phyloP scores from a whole-genome alignment of 768 basidiomycete species.

The Boletus rex-veris region DNA sequence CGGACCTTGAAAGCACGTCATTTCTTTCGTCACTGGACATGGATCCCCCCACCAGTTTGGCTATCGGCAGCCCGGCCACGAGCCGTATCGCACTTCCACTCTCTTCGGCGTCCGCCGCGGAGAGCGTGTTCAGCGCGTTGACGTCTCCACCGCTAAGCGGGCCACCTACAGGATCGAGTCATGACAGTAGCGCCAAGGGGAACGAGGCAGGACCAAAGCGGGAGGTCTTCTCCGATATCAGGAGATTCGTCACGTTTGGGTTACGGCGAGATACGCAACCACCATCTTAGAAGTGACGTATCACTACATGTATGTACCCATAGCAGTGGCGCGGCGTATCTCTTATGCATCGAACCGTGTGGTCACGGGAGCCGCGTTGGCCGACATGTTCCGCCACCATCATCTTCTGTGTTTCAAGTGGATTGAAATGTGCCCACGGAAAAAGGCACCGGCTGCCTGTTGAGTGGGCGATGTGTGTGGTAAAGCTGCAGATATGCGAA shows the following conservation, averaged over 20 bases:
- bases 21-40: conserved; percentile 95
- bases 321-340: too few species aligned
- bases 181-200: conserved; percentile 37
- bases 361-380: too few species aligned
- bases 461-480: conserved; percentile 13
- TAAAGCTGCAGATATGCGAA: conserved; percentile 15
- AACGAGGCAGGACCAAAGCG: conserved; percentile 50
- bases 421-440: neutral
- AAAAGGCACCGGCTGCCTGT: neutral
- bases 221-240: conserved; percentile 86
- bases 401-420: conserved; percentile 2
- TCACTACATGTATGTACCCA: neutral
- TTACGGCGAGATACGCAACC: conserved; percentile 63
- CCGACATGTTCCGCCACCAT: conserved; percentile 7
- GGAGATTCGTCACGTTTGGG: conserved; percentile 87
- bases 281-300: conserved; percentile 16
- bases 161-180: conserved; percentile 59
- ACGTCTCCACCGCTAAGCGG: conserved; percentile 60
- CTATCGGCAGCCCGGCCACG: conserved; percentile 60
- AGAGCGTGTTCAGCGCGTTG: conserved; percentile 58
- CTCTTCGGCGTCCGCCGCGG: conserved; percentile 34
- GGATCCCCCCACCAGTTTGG: conserved; percentile 72
- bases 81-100: conserved; percentile 58
- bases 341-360: too few species aligned
- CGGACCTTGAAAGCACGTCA: conserved; percentile 83